A percentile compares a stretch with the other conserved stretches of the same genome.
Evolutionary conservation across 192 early-diverging fungal species (phyloP).

Genomic region (Rhizophagus prolifer): DNA sequence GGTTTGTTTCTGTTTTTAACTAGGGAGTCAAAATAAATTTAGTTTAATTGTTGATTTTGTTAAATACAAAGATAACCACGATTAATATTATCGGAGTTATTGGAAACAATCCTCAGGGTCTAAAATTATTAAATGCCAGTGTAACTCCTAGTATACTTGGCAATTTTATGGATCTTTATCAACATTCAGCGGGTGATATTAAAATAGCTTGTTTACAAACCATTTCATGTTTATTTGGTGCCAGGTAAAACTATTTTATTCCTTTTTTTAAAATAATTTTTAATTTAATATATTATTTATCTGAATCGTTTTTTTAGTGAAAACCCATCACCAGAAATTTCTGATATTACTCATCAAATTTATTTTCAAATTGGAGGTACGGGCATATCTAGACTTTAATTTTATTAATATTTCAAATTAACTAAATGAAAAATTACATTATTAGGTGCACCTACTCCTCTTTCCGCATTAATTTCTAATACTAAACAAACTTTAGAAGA

Average conservation of each 20-base stretch:
- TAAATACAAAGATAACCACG: conserved; percentile 29
- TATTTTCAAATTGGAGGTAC: conserved; percentile 19
- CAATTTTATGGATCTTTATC: conserved; percentile 22
- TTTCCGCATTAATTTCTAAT: conserved; percentile 26
- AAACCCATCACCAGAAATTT: neutral
- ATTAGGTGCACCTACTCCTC: conserved; percentile 14
- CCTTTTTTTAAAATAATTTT: neutral
- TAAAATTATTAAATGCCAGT: conserved; percentile 25
- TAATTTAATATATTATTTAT: neutral
- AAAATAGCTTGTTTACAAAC: conserved; percentile 34
- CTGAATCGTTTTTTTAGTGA: neutral
- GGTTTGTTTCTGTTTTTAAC: conserved; percentile 19
- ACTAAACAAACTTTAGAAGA: conserved; percentile 35
- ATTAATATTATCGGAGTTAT: conserved; percentile 36
- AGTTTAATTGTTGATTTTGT: neutral
- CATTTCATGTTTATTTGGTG: conserved; percentile 37
- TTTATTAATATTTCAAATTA: neutral
- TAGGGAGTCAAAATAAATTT: too few species aligned
- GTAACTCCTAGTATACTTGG: conserved; percentile 15
- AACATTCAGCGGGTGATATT: conserved; percentile 29
- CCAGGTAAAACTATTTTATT: conserved; percentile 26
- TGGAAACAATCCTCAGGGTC: conserved; percentile 28
- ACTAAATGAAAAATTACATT: neutral
- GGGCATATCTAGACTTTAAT: neutral
- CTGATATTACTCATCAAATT: conserved; percentile 10